These are phyloP conservation scores for Iberis amara DNA, from an alignment of 441 rosid genomes.

Conservation along the genomic window DNA sequence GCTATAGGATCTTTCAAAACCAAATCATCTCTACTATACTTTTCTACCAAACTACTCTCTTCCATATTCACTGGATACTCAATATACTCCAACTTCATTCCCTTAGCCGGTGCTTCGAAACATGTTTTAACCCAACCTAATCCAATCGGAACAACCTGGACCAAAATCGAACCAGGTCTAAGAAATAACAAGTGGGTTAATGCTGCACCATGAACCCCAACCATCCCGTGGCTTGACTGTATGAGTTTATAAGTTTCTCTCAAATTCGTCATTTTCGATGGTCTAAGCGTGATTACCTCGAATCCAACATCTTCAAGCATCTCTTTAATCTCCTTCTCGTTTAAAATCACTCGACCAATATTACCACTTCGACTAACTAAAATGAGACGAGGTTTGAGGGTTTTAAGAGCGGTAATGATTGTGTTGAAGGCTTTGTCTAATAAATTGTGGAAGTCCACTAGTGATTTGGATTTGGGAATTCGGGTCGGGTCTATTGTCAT, in stretches of 20 bases:
- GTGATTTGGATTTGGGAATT: conserved; percentile 36
- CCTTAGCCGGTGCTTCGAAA: conserved; percentile 38
- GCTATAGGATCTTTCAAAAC: conserved; percentile 46
- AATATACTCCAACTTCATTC: conserved; percentile 39
- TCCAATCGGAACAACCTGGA: conserved; percentile 55
- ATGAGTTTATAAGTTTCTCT: conserved; percentile 31
- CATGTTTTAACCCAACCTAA: conserved; percentile 43
- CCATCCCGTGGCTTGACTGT: conserved; percentile 49
- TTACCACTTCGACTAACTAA: conserved; percentile 32
- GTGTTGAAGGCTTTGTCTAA: conserved; percentile 35
- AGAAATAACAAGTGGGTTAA: conserved; percentile 50
- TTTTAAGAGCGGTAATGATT: neutral
- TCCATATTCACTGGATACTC: conserved; percentile 35
- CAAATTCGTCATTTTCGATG: conserved; percentile 21
- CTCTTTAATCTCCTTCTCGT: conserved; percentile 28
- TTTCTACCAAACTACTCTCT: conserved; percentile 51
- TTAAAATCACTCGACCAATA: conserved; percentile 37
- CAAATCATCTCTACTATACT: conserved; percentile 33
- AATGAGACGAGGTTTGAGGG: conserved; percentile 27
- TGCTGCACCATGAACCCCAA: conserved; percentile 66
- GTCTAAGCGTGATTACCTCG: conserved; percentile 38
- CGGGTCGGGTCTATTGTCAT: conserved; percentile 34
- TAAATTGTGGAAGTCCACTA: conserved; percentile 38
- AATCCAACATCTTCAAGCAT: conserved; percentile 40
- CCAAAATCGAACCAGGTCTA: conserved; percentile 40